Evolutionary conservation across 2,329 filamentous ascomycete species (phyloP).

Genomic region (Stromatinia cepivora): DNA sequence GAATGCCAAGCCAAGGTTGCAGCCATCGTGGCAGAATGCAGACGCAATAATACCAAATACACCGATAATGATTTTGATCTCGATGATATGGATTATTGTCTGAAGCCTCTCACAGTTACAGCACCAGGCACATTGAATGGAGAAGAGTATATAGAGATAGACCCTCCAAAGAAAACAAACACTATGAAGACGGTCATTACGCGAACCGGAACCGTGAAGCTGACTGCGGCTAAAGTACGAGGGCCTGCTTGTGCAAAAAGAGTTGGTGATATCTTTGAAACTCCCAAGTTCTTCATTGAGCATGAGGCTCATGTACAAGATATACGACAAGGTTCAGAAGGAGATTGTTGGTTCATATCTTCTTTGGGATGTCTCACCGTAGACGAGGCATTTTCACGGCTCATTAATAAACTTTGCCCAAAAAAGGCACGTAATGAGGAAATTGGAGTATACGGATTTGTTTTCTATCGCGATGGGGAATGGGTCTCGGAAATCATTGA

Average conservation of each 20-base stretch:
- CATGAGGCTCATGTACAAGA: conserved; percentile 70
- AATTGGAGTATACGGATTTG: conserved; percentile 84
- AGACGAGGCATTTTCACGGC: conserved; percentile 44
- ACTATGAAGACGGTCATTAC: conserved; percentile 17
- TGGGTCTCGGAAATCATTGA: conserved; percentile 91
- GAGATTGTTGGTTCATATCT: conserved; percentile 86
- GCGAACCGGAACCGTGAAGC: conserved; percentile 23
- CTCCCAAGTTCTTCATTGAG: conserved; percentile 74
- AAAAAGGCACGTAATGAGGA: conserved; percentile 43
- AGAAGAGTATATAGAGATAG: not conserved
- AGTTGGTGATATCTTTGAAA: conserved; percentile 73
- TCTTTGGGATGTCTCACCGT: conserved; percentile 69
- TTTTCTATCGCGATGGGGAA: conserved; percentile 82
- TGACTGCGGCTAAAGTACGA: conserved; percentile 24
- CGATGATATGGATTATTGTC: conserved; percentile 46
- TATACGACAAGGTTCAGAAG: conserved; percentile 74
- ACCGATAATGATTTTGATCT: conserved; percentile 79
- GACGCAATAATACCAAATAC: conserved; percentile 77
- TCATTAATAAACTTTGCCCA: conserved; percentile 50
- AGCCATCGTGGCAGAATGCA: conserved; percentile 62
- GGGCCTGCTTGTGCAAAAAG: conserved; percentile 52
- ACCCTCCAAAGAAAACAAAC: not conserved
- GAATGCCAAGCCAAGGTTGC: conserved; percentile 64
- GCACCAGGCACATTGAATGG: not conserved
- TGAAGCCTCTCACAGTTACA: conserved; percentile 22